These are phyloP conservation scores for Flaveria floridana DNA, from an alignment of 140 eudicot species.

Conservation along the genomic window DNA sequence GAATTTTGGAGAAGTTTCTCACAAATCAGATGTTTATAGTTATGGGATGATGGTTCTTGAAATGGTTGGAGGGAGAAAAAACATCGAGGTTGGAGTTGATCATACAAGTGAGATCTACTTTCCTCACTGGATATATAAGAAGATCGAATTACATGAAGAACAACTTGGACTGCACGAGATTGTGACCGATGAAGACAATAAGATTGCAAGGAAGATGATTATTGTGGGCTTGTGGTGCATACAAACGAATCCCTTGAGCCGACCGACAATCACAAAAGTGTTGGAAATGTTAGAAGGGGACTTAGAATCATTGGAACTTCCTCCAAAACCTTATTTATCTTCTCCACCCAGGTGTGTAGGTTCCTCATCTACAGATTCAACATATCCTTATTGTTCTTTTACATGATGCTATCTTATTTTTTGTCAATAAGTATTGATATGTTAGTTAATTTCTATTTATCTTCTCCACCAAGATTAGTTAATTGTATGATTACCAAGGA, in stretches of 20 bases:
- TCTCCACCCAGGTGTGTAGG: slow-evolving; percentile 12
- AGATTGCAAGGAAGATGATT: slow-evolving; percentile 20
- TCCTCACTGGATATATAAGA: slow-evolving; percentile 26
- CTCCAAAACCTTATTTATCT: slow-evolving; percentile 27
- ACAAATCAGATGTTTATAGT: slow-evolving; percentile 23
- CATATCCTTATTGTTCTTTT: not conserved
- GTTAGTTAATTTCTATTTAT: too few relatives aligned
- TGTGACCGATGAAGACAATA: slow-evolving; percentile 18
- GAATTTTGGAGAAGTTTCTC: slow-evolving; percentile 29
- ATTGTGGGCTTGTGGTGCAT: slow-evolving; percentile 28
- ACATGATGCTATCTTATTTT: not conserved
- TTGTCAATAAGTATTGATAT: too few relatives aligned
- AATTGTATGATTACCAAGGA: too few relatives aligned
- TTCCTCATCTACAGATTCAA: not conserved
- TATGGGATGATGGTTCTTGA: slow-evolving; percentile 6
- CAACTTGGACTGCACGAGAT: slow-evolving; percentile 21
- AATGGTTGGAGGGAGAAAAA: slow-evolving; percentile 26
- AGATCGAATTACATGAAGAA: slow-evolving; percentile 21
- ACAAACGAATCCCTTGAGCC: slow-evolving; percentile 19
- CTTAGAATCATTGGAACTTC: not conserved
- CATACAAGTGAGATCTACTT: slow-evolving; percentile 23
- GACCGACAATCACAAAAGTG: slow-evolving; percentile 17
- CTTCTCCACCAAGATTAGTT: too few relatives aligned
- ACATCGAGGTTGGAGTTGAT: slow-evolving; percentile 20
- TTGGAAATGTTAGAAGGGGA: slow-evolving; percentile 30